Evolutionary conservation across 164 flowering plant genomes (phyloP).

Genomic region (Akebia trifoliata): DNA sequence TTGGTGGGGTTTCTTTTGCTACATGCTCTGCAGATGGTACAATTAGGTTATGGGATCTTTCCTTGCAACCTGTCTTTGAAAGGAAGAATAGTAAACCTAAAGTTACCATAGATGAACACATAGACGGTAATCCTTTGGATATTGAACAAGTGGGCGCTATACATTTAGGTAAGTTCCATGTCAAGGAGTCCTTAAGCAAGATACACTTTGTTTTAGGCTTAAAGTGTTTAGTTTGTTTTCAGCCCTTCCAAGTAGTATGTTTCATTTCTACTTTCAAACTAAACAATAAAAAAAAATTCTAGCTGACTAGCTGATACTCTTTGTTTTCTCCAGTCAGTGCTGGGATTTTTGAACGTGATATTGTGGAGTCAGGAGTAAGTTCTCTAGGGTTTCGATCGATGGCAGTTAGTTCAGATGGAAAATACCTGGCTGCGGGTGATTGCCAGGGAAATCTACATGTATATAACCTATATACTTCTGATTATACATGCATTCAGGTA

Average conservation of each 20-base stretch:
- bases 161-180: conserved; percentile 35
- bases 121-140: conserved; percentile 8
- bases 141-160: conserved; percentile 22
- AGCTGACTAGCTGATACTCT: neutral
- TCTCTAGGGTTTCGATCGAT: conserved; percentile 53
- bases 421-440: conserved; percentile 70
- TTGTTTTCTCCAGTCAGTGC: conserved; percentile 39
- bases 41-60: conserved; percentile 70
- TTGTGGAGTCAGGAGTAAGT: conserved; percentile 33
- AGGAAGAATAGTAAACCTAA: conserved; percentile 14
- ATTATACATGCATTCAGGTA: conserved; percentile 62
- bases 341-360: conserved; percentile 55
- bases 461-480: conserved; percentile 48
- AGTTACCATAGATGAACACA: conserved; percentile 6
- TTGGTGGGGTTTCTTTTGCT: conserved; percentile 69
- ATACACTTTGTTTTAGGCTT: neutral
- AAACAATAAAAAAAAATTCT: neutral
- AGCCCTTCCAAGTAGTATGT: neutral
- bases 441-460: conserved; percentile 57
- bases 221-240: neutral
- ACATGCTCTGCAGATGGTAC: conserved; percentile 80
- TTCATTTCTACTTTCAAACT: neutral
- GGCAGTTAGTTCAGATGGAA: conserved; percentile 69
- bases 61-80: conserved; percentile 23
- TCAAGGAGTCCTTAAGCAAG: neutral